These are phyloP conservation scores for Trichosporon coremiiforme DNA, from an alignment of 1,284 basidiomycete genomes.

Conservation along the genomic window DNA sequence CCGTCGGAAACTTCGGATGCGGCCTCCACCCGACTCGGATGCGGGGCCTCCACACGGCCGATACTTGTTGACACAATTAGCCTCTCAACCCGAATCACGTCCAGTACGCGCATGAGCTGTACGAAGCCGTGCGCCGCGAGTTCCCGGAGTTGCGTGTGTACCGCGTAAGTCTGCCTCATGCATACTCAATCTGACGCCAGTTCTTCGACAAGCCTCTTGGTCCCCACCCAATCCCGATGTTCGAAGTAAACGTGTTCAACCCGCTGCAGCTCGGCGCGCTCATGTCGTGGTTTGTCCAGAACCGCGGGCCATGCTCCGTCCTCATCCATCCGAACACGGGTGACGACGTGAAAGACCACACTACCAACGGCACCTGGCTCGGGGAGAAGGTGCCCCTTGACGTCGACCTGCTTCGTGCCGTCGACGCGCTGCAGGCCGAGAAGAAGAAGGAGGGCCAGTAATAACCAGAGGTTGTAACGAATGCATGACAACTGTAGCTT, in stretches of 20 bases:
- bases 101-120: conserved; percentile 32
- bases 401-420: conserved; percentile 50
- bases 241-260: conserved; percentile 68
- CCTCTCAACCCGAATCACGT: conserved; percentile 32
- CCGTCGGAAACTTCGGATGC: conserved; percentile 1
- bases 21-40: background rate
- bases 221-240: conserved; percentile 64
- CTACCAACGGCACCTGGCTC: conserved; percentile 69
- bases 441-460: background rate
- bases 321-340: conserved; percentile 73
- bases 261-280: conserved; percentile 68
- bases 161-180: conserved; percentile 24
- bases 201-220: conserved; percentile 33
- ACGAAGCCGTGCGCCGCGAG: conserved; percentile 33
- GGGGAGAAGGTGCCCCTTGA: conserved; percentile 65
- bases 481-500: conserved; percentile 5
- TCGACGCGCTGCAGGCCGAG: conserved; percentile 34
- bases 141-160: conserved; percentile 34
- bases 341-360: conserved; percentile 65
- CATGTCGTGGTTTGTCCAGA: conserved; percentile 66
- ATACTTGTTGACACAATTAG: conserved; percentile 47
- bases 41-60: background rate
- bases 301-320: conserved; percentile 70
- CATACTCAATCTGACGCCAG: conserved; percentile 17
- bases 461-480: background rate